Conservation (phyloP, 2,329 filamentous ascomycete species). For the Tolypocladium pustulatum region DNA sequence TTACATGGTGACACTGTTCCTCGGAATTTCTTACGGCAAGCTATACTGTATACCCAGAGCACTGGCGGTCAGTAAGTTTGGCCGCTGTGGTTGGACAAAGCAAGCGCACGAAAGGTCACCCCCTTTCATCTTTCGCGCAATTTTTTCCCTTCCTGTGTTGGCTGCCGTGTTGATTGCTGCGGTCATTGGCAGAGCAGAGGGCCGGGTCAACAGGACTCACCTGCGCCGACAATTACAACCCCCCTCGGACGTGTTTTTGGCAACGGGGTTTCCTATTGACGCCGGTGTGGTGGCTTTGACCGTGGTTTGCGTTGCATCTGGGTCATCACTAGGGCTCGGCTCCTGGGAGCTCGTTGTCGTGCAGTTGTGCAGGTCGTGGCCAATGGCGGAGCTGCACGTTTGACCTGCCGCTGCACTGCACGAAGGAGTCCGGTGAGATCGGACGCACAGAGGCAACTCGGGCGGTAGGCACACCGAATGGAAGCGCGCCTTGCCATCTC, state of each 20-base stretch:
- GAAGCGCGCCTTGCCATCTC: background rate
- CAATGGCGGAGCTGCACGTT: background rate
- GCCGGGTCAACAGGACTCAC: background rate
- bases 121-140: background rate
- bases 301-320: background rate
- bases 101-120: background rate
- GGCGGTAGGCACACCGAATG: background rate
- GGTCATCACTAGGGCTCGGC: background rate
- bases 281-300: background rate
- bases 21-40: background rate
- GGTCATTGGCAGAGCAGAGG: background rate
- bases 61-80: background rate
- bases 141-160: background rate
- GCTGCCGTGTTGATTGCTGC: background rate
- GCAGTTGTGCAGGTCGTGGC: background rate
- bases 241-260: too few relatives aligned
- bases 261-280: background rate
- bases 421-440: background rate
- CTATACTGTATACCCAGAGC: background rate
- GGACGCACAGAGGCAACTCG: background rate
- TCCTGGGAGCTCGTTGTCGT: background rate
- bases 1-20: background rate
- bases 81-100: background rate
- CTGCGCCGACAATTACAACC: background rate
- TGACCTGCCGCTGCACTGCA: background rate